Evolutionary conservation across 139 green algal genomes (phyloP), one percentile per base, ranked within the genome.

Genomic region (Chlamydomonas schloesseri): DNA sequence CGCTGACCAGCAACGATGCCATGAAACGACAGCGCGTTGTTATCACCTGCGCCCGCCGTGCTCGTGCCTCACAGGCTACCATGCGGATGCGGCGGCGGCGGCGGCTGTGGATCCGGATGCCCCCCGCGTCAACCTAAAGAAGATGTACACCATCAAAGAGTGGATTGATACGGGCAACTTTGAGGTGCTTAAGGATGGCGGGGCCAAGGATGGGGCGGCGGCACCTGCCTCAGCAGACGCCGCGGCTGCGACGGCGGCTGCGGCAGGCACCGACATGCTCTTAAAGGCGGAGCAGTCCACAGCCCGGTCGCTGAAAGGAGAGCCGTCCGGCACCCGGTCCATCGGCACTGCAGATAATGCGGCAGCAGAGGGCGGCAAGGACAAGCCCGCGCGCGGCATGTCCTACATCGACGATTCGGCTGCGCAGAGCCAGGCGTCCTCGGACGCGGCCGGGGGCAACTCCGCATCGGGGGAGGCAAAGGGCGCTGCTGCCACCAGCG

Each of bases 91-190:
- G 10, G 46, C 65, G 3, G 42, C 79, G 13, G 20, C 57, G 67
- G 68, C 69, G 24, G 79, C 47, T 50, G 79, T 70, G 5, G n/a
- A 5, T 11, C 21, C 72, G 46, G n/a, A 28, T 1, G 37, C 26
- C 71, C 65, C 34, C 4, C 79, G 79, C 13, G 79, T 85, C 79
- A 85, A 85, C 67, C 36, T 85, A 10, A 58, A 68, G 26, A 85
- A 85, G 65, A 85, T 85, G 79, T 85, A 85, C 46, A 85, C 42
- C 47, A 85, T 85, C 67, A 68, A 76, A 31, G 46, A 76, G 79
- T 85, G 79, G 79, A 85, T 85, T 3, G 79, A 85, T n/a, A 85
- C 79, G 18, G 79, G 79, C 64, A 85, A 76, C 68, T 77, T 85
- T 50, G 46, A 76, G 29, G 46, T 55, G 5, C 67, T 85, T 14